These are phyloP conservation scores for Solanum tacnaense DNA, from an alignment of 257 asterid genomes.

Conservation along the genomic window DNA sequence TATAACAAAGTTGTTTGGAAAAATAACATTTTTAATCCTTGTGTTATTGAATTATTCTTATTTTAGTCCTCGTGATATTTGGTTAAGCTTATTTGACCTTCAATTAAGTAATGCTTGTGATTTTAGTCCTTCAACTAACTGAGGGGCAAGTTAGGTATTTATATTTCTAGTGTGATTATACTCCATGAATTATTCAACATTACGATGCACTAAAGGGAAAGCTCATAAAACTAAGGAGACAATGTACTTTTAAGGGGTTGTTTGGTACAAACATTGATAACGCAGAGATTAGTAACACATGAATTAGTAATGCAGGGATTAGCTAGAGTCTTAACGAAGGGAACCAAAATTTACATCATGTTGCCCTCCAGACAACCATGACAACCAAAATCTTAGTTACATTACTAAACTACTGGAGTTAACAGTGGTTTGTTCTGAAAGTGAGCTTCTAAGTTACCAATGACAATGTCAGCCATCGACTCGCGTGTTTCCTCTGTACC, in stretches of 20 bases:
- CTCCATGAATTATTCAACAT: neutral
- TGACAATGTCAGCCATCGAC: neutral
- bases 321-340: neutral
- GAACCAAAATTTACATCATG: neutral
- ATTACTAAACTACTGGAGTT: neutral
- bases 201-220: neutral
- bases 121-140: too few species aligned
- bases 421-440: neutral
- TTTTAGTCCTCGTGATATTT: too few species aligned
- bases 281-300: too few species aligned
- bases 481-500: neutral
- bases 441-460: neutral
- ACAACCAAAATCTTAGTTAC: neutral
- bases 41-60: too few species aligned
- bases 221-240: neutral
- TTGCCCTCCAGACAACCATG: neutral
- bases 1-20: accelerated
- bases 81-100: too few species aligned
- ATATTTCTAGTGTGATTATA: neutral
- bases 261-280: too few species aligned
- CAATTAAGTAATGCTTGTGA: too few species aligned
- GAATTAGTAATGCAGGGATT: too few species aligned
- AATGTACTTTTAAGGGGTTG: neutral
- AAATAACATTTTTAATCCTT: too few species aligned
- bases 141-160: neutral